Percentiles rank a stretch among this genome's conserved stretches.
Conservation (phyloP, 2,329 filamentous ascomycete genomes). For the Aspergillus arachidicola region DNA sequence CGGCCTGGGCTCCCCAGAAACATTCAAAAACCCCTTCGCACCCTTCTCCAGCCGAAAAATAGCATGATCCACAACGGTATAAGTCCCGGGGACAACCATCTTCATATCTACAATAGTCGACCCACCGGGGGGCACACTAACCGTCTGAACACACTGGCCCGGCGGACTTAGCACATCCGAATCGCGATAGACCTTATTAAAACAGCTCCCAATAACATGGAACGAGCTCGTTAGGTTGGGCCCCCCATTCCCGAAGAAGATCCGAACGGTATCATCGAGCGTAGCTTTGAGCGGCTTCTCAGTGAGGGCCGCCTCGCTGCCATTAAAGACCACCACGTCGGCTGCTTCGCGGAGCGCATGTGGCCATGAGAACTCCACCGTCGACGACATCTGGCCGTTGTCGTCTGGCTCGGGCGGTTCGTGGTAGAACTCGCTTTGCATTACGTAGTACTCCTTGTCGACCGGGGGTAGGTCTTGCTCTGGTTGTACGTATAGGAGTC, state of each 20-base stretch:
- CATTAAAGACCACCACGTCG: conserved; percentile 37
- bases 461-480: conserved; percentile 32
- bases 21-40: conserved; percentile 39
- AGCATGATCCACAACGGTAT: conserved; percentile 38
- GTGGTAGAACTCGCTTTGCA: conserved; percentile 43
- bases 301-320: conserved; percentile 34
- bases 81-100: conserved; percentile 36
- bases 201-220: conserved; percentile 35
- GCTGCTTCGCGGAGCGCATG: conserved; percentile 37
- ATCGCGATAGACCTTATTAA: conserved; percentile 33
- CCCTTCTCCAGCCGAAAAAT: conserved; percentile 40
- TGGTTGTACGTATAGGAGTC: conserved; percentile 40
- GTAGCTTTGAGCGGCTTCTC: conserved; percentile 34
- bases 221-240: conserved; percentile 39
- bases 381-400: conserved; percentile 29
- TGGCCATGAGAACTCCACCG: conserved; percentile 40
- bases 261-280: conserved; percentile 33
- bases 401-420: conserved; percentile 38
- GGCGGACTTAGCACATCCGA: conserved; percentile 36
- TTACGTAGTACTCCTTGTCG: conserved; percentile 40
- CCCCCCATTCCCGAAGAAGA: conserved; percentile 41
- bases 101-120: conserved; percentile 36
- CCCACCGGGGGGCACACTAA: conserved; percentile 31
- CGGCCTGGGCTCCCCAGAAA: conserved; percentile 30
- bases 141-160: conserved; percentile 28